A percentile compares a stretch with the other conserved stretches of the same genome.
phyloP scores from a whole-genome alignment of 148 eudicot species.

The Cornus controversa region DNA sequence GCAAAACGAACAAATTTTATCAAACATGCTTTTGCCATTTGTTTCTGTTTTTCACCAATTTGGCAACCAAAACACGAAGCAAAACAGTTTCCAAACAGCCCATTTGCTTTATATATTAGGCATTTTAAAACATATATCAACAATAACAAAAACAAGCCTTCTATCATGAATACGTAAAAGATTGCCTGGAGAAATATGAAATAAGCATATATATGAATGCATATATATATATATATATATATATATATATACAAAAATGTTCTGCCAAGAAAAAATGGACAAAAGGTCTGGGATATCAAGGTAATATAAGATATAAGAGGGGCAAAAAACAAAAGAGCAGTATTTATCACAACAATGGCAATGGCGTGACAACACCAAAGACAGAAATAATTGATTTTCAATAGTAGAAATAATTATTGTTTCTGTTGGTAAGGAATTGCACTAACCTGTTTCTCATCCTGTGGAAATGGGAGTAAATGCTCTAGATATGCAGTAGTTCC shows the following conservation, averaged over 20 bases:
- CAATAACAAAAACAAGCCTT: neutral
- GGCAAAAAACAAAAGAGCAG: neutral
- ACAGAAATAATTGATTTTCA: neutral
- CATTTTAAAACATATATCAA: neutral
- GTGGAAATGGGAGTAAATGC: conserved; percentile 85
- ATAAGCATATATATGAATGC: too few species aligned
- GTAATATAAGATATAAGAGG: neutral
- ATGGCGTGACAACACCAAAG: neutral
- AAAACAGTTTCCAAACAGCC: too few species aligned
- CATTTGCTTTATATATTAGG: too few species aligned
- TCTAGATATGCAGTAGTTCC: conserved; percentile 86
- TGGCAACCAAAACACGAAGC: too few species aligned
- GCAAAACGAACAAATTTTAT: too few species aligned
- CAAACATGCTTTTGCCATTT: too few species aligned
- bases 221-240: too few species aligned
- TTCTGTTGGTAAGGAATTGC: neutral
- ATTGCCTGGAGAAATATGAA: neutral
- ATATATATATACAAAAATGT: too few species aligned
- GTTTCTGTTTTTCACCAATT: too few species aligned
- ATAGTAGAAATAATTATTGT: neutral
- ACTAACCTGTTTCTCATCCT: conserved; percentile 92
- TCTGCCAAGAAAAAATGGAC: neutral
- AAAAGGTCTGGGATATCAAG: neutral
- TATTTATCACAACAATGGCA: too few species aligned
- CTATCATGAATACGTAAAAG: neutral